phyloP scores from a whole-genome alignment of 2,329 filamentous ascomycete species.

The Bipolaris gigantea region DNA sequence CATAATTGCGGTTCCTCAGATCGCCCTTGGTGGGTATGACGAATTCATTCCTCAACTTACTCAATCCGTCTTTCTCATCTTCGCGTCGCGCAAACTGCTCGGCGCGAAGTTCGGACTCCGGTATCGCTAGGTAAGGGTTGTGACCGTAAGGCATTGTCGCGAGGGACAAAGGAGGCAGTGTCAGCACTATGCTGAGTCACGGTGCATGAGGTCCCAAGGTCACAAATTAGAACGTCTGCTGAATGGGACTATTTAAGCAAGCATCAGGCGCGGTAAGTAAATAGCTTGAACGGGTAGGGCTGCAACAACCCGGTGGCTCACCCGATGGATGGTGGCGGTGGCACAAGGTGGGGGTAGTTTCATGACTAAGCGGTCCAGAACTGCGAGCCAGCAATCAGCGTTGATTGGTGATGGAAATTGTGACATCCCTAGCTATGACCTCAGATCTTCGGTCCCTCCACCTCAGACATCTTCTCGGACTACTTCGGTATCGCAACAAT shows the following conservation, averaged over 20 bases:
- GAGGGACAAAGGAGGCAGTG: conserved; percentile 2
- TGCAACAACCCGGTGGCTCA: conserved; percentile 12
- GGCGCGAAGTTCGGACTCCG: conserved; percentile 29
- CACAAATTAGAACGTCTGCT: background rate
- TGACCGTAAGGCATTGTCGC: conserved; percentile 29
- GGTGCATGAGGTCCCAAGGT: conserved; percentile 2
- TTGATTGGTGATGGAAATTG: conserved; percentile 15
- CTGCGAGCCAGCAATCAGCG: background rate
- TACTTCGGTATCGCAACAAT: conserved; percentile 15
- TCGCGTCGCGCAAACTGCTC: conserved; percentile 36
- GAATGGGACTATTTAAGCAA: background rate
- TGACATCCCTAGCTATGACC: conserved; percentile 19
- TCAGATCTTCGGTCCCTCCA: conserved; percentile 8
- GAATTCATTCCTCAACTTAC: conserved; percentile 65
- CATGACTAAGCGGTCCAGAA: conserved; percentile 24
- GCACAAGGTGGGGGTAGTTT: conserved; percentile 11
- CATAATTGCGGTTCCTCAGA: conserved; percentile 62
- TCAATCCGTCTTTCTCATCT: conserved; percentile 46
- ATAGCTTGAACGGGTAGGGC: conserved; percentile 12
- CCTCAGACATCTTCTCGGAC: background rate
- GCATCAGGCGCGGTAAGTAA: conserved; percentile 9
- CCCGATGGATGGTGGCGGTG: conserved; percentile 15
- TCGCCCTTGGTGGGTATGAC: conserved; percentile 75
- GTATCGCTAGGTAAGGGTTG: conserved; percentile 28
- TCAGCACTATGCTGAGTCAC: background rate